Conservation (phyloP, 176 grass and related monocot species). For the Eremochloa ophiuroides region DNA sequence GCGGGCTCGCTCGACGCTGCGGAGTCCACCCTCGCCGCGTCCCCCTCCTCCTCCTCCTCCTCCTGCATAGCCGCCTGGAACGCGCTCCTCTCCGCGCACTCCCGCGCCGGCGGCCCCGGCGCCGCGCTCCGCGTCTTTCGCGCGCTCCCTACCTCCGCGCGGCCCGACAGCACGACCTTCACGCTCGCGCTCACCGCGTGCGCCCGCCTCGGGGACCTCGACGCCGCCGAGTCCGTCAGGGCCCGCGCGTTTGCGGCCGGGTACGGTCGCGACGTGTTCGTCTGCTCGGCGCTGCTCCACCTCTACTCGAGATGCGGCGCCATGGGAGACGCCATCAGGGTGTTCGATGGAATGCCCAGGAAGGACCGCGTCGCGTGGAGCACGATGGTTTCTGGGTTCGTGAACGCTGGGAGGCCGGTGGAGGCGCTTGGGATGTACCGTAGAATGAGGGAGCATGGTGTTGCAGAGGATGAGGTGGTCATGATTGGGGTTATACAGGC, state of each 20-base stretch:
- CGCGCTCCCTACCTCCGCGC: constrained; percentile 26
- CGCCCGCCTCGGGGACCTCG: constrained; percentile 40
- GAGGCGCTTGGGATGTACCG: constrained; percentile 51
- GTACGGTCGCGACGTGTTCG: constrained; percentile 44
- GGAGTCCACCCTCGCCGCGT: constrained; percentile 27
- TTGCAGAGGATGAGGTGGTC: constrained; percentile 42
- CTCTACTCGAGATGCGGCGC: constrained; percentile 47
- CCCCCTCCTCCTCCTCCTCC: background rate
- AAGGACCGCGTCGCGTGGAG: constrained; percentile 58
- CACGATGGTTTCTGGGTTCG: constrained; percentile 58
- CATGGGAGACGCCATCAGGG: constrained; percentile 37
- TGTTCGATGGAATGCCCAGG: constrained; percentile 57
- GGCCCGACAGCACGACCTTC: constrained; percentile 67
- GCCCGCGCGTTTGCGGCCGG: constrained; percentile 26
- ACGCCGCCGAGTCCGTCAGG: constrained; percentile 29
- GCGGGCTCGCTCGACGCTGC: constrained; percentile 41
- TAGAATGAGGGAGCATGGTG: constrained; percentile 34
- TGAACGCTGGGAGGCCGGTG: constrained; percentile 21
- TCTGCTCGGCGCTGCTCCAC: constrained; percentile 58
- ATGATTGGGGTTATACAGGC: constrained; percentile 49
- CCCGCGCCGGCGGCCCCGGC: constrained; percentile 1
- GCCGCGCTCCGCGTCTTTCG: constrained; percentile 48
- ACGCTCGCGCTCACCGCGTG: constrained; percentile 61
- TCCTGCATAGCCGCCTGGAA: constrained; percentile 52
- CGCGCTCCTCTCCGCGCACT: constrained; percentile 47